Evolutionary conservation across 2,329 filamentous ascomycete genomes (phyloP).

Genomic region (Knufia petricola): DNA sequence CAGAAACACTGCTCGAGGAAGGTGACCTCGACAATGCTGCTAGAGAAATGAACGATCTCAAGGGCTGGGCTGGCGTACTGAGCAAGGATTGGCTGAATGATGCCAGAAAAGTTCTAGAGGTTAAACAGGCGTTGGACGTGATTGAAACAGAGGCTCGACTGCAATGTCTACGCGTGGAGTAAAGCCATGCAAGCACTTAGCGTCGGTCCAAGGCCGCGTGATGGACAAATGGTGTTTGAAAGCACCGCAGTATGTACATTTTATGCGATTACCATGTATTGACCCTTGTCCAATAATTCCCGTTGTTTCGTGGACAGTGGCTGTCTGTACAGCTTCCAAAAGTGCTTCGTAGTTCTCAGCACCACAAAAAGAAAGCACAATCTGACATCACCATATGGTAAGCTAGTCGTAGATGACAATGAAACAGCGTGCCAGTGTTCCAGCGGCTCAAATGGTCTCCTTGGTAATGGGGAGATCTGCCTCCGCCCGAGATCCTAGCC

Average conservation of each 20-base stretch:
- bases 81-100: conserved; percentile 90
- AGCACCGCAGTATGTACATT: neutral
- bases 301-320: too few relatives aligned
- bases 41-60: conserved; percentile 84
- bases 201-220: neutral
- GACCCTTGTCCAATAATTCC: neutral
- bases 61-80: conserved; percentile 91
- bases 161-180: conserved; percentile 78
- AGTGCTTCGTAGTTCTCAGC: neutral
- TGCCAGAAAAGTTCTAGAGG: conserved; percentile 84
- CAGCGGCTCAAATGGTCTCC: too few relatives aligned
- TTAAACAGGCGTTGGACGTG: conserved; percentile 90
- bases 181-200: conserved; percentile 7
- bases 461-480: too few relatives aligned
- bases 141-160: conserved; percentile 84
- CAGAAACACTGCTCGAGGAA: conserved; percentile 84
- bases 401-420: too few relatives aligned
- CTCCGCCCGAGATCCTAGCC: too few relatives aligned
- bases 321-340: neutral
- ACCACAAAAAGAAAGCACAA: neutral
- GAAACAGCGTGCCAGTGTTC: too few relatives aligned
- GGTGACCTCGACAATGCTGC: conserved; percentile 85
- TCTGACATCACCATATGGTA: neutral
- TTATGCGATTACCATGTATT: neutral
- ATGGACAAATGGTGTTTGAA: neutral